Conservation (phyloP, 2,329 filamentous ascomycete genomes). For the Colletotrichum sp. region DNA sequence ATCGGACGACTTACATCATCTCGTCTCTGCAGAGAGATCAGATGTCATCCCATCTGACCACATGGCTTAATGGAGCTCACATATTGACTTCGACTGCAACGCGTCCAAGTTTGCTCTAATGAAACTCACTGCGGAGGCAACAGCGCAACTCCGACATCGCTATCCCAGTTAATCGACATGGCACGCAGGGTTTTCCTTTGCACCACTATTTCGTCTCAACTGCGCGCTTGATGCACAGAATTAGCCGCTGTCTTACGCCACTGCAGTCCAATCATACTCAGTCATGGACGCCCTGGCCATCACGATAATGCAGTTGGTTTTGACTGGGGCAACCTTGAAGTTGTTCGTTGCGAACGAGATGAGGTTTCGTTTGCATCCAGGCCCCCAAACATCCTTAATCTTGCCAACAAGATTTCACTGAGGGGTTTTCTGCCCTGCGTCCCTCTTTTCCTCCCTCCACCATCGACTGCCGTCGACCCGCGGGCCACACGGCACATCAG, state of each 20-base stretch:
- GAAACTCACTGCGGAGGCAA: constrained; percentile 9
- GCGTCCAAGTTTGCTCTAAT: neutral
- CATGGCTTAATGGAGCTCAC: neutral
- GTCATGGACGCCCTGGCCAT: neutral
- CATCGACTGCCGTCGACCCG: neutral
- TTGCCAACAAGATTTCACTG: neutral
- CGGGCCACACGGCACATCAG: constrained; percentile 11
- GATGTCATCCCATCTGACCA: neutral
- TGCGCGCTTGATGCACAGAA: neutral
- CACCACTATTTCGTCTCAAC: neutral
- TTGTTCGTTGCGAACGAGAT: neutral
- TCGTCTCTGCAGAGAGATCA: neutral
- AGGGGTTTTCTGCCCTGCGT: constrained; percentile 3
- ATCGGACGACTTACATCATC: constrained; percentile 1
- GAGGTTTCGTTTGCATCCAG: constrained; percentile 1
- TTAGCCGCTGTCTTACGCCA: neutral
- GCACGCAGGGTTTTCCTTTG: neutral
- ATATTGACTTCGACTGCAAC: neutral
- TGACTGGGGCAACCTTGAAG: neutral
- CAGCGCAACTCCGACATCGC: neutral
- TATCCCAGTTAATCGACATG: neutral
- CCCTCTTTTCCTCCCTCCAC: neutral
- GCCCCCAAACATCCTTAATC: constrained; percentile 10
- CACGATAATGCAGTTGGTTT: neutral
- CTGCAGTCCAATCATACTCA: neutral